phyloP scores from a whole-genome alignment of 2,329 filamentous ascomycete genomes.

The Arthrobotrys musiformis region DNA sequence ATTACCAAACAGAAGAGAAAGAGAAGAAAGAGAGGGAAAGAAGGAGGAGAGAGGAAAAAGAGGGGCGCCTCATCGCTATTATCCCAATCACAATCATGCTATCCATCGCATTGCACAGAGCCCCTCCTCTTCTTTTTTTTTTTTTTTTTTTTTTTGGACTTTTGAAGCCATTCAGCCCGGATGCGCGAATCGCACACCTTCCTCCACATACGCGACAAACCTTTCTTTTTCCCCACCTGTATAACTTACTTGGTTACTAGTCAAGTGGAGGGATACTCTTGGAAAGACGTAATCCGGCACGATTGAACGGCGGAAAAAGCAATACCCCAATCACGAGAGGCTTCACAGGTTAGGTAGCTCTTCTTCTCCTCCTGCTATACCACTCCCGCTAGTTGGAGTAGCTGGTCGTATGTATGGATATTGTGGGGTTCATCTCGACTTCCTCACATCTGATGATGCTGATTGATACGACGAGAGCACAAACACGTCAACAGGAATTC shows the following conservation, averaged over 20 bases:
- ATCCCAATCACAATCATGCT: slow-evolving; percentile 30
- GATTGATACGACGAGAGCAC: too few relatives aligned
- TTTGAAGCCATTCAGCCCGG: slow-evolving; percentile 39
- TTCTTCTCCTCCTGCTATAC: slow-evolving; percentile 17
- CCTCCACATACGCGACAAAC: slow-evolving; percentile 43
- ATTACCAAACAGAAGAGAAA: background rate
- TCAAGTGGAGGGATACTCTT: too few relatives aligned
- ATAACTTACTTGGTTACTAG: too few relatives aligned
- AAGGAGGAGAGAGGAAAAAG: slow-evolving; percentile 36
- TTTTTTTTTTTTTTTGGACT: slow-evolving; percentile 1
- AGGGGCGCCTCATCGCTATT: slow-evolving; percentile 53
- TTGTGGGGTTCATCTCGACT: slow-evolving; percentile 43
- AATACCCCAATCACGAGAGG: slow-evolving; percentile 49
- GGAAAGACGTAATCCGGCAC: slow-evolving; percentile 47
- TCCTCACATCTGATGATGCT: background rate
- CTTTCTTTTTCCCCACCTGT: slow-evolving; percentile 30
- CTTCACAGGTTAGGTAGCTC: slow-evolving; percentile 48
- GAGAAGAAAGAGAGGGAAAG: background rate
- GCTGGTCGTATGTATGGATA: too few relatives aligned
- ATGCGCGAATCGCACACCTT: slow-evolving; percentile 48
- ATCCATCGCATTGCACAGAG: slow-evolving; percentile 21
- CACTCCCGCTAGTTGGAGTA: slow-evolving; percentile 28
- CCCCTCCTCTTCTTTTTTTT: slow-evolving; percentile 24
- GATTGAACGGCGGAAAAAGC: slow-evolving; percentile 46
- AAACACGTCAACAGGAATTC: slow-evolving; percentile 35